Base-by-base conservation (phyloP, 129 eudicot species). In the Solidago caesia region DNA sequence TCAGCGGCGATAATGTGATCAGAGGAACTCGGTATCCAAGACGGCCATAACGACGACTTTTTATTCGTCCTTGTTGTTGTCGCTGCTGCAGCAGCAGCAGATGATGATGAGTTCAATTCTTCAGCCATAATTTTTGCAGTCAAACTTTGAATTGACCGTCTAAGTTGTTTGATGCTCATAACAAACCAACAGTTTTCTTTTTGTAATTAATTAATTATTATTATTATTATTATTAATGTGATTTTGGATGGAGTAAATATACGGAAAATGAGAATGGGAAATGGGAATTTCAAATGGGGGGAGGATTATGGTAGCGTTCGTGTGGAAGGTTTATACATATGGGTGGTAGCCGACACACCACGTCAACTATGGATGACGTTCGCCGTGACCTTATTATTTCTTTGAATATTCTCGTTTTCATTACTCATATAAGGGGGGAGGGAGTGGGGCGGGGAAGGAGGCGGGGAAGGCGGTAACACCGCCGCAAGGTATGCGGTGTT, bases 1-100 rank as follows among this genome's bases (percentile, higher is more conserved):
- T 94, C 98, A 69, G 97, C 89, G 56, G 85, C 88, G 62, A 94
- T 88, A 72, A 90, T 90, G 83, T 87, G 98, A 45, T 94, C 98
- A 83, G 97, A 86, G 41, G 98, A 94, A 60, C 87, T 88, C 6
- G 94, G 97, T 41, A 88, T 88, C 97, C 97, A 91, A 73, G 45
- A 76, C 75, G 29, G 86, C 85, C 75, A 43, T 83, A 89, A 88
- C 87, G 86, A 85, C 33, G 73, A 52, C 12, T 79, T 68, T 14
- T 79, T 75, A 33, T 70, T 84, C 8, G 60, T 48, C 58, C 76
- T 14, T 8, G 83, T 13, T 0, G 77, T 47, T 3, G 86, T 60
- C 0, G 85, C 47, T 5, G 64, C 74, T 8, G 80, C 42, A 6
- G 79, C 87, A 86, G 84, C 33, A 78, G 46, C 12, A 79, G 68